Evolutionary conservation across 2,329 filamentous ascomycete species (phyloP).

Genomic region (Calonectria crousiana): DNA sequence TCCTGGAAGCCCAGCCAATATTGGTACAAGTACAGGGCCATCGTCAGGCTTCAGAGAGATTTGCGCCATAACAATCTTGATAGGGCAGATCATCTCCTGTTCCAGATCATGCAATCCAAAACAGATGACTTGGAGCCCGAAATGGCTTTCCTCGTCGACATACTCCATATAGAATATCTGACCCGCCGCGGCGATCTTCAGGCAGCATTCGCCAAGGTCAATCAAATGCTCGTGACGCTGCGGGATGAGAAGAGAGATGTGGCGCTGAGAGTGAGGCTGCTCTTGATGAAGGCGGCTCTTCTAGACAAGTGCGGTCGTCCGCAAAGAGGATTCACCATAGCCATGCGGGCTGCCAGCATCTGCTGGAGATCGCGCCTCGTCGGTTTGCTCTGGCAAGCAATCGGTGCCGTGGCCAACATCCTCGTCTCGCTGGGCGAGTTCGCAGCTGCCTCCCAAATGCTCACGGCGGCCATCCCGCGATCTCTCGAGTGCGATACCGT

Average conservation of each 20-base stretch:
- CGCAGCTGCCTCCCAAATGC: conserved; percentile 71
- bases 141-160: conserved; percentile 63
- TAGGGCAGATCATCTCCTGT: conserved; percentile 63
- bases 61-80: conserved; percentile 67
- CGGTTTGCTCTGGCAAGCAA: conserved; percentile 78
- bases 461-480: conserved; percentile 79
- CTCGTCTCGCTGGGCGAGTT: conserved; percentile 80
- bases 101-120: conserved; percentile 65
- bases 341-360: conserved; percentile 79
- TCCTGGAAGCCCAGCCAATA: conserved; percentile 84
- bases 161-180: conserved; percentile 65
- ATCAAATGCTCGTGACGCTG: conserved; percentile 56
- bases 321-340: conserved; percentile 81
- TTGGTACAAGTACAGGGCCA: conserved; percentile 74
- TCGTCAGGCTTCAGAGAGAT: conserved; percentile 74
- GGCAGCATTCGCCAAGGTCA: conserved; percentile 61
- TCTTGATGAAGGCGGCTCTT: conserved; percentile 79
- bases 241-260: conserved; percentile 65
- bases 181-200: conserved; percentile 61
- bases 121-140: conserved; percentile 65
- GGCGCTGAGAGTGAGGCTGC: conserved; percentile 75
- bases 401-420: conserved; percentile 75
- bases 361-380: conserved; percentile 78
- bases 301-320: conserved; percentile 77
- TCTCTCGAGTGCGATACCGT: conserved; percentile 78